Percentiles rank a stretch among this genome's conserved stretches.
phyloP scores from a whole-genome alignment of 805 yeast species.

The Schwanniomyces sp. region DNA sequence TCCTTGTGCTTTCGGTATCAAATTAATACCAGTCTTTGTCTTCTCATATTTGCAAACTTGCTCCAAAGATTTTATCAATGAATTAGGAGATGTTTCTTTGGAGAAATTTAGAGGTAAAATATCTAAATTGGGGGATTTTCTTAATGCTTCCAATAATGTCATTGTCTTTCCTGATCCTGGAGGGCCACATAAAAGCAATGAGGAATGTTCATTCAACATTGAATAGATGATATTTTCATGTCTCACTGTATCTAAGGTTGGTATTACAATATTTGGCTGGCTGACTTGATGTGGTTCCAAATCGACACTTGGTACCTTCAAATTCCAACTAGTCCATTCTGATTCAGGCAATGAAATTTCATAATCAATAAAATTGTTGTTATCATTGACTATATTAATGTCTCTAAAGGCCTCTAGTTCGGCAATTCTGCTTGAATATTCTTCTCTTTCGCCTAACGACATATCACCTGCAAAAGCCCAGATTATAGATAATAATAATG shows the following conservation, averaged over 20 bases:
- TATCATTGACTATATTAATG: constrained; percentile 1
- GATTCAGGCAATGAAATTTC: constrained; percentile 46
- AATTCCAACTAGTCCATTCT: constrained; percentile 45
- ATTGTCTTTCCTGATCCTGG: constrained; percentile 98
- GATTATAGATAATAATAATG: constrained; percentile 37
- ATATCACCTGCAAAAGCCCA: constrained; percentile 74
- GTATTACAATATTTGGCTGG: constrained; percentile 64
- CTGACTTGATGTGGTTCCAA: constrained; percentile 60
- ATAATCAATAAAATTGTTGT: constrained; percentile 24
- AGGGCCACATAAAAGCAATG: constrained; percentile 86
- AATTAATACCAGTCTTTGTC: constrained; percentile 48
- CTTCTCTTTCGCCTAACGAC: constrained; percentile 32
- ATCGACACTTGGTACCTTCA: constrained; percentile 39
- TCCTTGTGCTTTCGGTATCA: constrained; percentile 61
- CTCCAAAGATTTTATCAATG: constrained; percentile 63
- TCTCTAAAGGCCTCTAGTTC: constrained; percentile 13
- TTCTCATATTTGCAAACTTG: constrained; percentile 66
- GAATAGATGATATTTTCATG: constrained; percentile 63
- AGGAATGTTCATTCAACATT: constrained; percentile 53
- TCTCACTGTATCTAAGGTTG: constrained; percentile 74
- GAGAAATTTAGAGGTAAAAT: constrained; percentile 78
- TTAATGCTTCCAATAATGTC: constrained; percentile 72
- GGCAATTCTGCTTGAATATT: constrained; percentile 31
- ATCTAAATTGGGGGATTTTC: constrained; percentile 56
- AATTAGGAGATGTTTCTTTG: constrained; percentile 66